These are phyloP conservation scores for Panellus pusillus DNA, from an alignment of 768 basidiomycete genomes.

Conservation along the genomic window DNA sequence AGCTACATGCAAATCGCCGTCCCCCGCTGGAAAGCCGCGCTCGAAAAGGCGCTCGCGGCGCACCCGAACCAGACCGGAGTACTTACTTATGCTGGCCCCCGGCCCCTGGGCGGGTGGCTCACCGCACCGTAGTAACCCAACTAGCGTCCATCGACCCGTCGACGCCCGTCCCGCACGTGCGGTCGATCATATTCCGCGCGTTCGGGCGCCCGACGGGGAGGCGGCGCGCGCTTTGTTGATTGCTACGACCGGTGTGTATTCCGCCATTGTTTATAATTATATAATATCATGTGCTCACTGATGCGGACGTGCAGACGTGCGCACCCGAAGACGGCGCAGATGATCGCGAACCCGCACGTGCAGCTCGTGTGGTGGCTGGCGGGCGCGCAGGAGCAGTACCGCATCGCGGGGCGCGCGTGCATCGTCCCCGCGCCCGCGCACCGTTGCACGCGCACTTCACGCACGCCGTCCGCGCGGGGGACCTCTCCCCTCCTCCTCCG, in stretches of 20 bases:
- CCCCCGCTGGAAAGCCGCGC: conserved; percentile 49
- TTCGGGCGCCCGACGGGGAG: conserved; percentile 47
- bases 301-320: conserved; percentile 49
- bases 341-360: conserved; percentile 47
- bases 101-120: too few relatives aligned
- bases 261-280: too few relatives aligned
- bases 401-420: conserved; percentile 58
- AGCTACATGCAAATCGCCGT: conserved; percentile 23
- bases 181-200: conserved; percentile 61
- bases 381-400: conserved; percentile 69
- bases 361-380: conserved; percentile 78
- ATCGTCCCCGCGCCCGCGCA: conserved; percentile 54
- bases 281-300: too few relatives aligned
- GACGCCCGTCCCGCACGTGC: conserved; percentile 53
- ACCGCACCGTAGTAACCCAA: too few relatives aligned
- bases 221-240: conserved; percentile 62
- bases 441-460: conserved; percentile 35
- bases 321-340: conserved; percentile 65
- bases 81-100: too few relatives aligned
- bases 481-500: not conserved
- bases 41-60: conserved; percentile 42
- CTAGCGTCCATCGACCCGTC: conserved; percentile 54
- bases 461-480: conserved; percentile 30
- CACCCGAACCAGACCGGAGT: conserved; percentile 38
- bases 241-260: conserved; percentile 47